Base-by-base conservation (phyloP, 345 rosid species). In the Kernera saxatilis region DNA sequence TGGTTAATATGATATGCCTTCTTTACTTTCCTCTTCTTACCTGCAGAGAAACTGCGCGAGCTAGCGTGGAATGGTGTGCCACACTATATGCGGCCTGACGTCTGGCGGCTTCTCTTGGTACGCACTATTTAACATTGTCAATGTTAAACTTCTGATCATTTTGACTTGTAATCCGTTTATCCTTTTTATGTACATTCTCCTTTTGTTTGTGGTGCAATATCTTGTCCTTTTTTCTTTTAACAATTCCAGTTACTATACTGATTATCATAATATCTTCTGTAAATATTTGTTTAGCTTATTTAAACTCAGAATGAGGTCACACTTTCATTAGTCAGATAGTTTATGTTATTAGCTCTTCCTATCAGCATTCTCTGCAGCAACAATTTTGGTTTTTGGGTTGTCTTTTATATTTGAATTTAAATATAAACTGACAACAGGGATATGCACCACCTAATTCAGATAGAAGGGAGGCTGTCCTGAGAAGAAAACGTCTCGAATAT, bases 371-470 rank as follows among this genome's bases (percentile, higher is more conserved):
- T 43, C 19, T 68, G 52, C 25, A 0, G 26, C 73, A 67, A 67
- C 40, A 30, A 35, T 67, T 55, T 51, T 72, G n/a, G 17, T 36
- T 41, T 65, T 67, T 71, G 58, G 29, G 78, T 76, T 57, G 5
- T 45, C 26, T 36, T 45, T 50, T n/a, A 48, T 49, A 66, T 64
- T 80, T 79, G 82, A 87, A 79, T 81, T 83, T 75, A 71, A 84
- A 81, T 79, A 84, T 87, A 84, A 83, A 83, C 89, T 88, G 96
- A 94, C 96, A 78, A 88, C 98, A 94, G 97, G 99, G 98, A 89
- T 91, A 89, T 88, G 98, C 97, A 94, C 93, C 99, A 79, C 85
- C 99, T 87, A 94, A 94, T 86, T 91, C 98, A 89, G 99, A 94
- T 88, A 88, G 97, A 88, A 85, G 98, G 90, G 97, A 91, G 81